Percentiles rank a stretch among this genome's conserved stretches.
Evolutionary conservation across 805 yeast genomes (phyloP).

Genomic region (Ascoidea tarda): DNA sequence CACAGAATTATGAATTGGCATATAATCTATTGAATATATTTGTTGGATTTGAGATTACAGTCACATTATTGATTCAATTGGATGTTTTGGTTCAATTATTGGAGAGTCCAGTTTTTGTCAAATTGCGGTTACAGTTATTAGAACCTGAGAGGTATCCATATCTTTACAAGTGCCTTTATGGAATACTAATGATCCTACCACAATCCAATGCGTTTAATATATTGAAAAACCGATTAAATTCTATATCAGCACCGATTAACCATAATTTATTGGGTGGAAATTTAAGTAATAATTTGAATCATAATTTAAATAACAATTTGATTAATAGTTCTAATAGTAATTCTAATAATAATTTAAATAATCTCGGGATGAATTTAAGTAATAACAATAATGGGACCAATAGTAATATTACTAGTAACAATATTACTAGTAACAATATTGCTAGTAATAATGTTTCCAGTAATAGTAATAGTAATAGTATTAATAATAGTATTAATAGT

Average conservation of each 20-base stretch:
- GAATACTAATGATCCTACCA: conserved; percentile 84
- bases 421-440: too few species aligned
- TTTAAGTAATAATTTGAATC: too few species aligned
- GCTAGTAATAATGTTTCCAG: too few species aligned
- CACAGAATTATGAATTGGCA: conserved; percentile 82
- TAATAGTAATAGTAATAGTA: too few species aligned
- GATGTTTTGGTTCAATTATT: conserved; percentile 81
- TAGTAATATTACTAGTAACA: too few species aligned
- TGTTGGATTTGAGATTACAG: conserved; percentile 70
- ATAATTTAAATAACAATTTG: too few species aligned
- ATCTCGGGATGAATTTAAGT: too few species aligned
- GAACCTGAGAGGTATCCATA: conserved; percentile 77
- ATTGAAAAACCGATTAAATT: conserved; percentile 58
- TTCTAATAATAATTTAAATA: too few species aligned
- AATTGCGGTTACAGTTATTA: conserved; percentile 72
- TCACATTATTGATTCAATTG: conserved; percentile 69
- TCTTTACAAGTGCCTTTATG: conserved; percentile 78
- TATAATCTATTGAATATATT: conserved; percentile 69
- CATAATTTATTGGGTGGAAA: neutral
- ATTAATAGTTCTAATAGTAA: too few species aligned
- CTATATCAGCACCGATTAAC: conserved; percentile 20
- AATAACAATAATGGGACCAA: neutral
- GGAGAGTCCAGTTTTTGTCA: conserved; percentile 87
- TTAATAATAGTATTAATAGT: too few species aligned
- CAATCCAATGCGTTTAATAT: conserved; percentile 86